A percentile compares a stretch with the other conserved stretches of the same genome.
Evolutionary conservation across 768 basidiomycete genomes (phyloP).

Genomic region (Steccherinum ochraceum): DNA sequence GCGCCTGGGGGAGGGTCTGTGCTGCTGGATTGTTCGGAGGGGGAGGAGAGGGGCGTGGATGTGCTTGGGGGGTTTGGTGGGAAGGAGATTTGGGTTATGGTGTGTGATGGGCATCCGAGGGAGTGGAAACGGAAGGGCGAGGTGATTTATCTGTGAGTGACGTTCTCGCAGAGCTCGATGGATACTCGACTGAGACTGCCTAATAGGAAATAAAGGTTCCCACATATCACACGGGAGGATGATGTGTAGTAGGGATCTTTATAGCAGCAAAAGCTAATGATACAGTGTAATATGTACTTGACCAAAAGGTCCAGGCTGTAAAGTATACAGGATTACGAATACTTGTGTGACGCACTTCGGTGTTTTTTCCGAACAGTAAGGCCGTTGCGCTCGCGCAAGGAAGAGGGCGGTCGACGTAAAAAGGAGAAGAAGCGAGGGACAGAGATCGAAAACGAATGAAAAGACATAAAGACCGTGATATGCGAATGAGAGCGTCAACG

Average conservation of each 20-base stretch:
- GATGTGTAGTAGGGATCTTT: background rate
- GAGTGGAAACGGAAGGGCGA: slow-evolving; percentile 20
- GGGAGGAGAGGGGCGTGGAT: slow-evolving; percentile 5
- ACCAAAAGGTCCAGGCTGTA: background rate
- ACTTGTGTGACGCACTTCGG: too few species aligned
- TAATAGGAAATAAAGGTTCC: too few species aligned
- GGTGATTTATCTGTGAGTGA: slow-evolving; percentile 4
- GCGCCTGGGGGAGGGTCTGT: slow-evolving; percentile 22
- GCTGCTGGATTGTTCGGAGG: slow-evolving; percentile 7
- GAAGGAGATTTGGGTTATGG: slow-evolving; percentile 22
- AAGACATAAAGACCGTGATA: background rate
- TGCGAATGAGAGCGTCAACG: background rate
- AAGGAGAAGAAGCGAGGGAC: background rate
- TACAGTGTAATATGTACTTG: background rate
- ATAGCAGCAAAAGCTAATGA: background rate
- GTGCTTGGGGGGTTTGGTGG: slow-evolving; percentile 19
- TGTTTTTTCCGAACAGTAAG: background rate
- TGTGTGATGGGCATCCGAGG: slow-evolving; percentile 22
- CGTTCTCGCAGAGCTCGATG: too few species aligned
- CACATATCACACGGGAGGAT: too few species aligned
- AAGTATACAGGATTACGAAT: background rate
- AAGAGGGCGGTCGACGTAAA: background rate
- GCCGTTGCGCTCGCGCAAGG: background rate
- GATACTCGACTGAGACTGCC: too few species aligned
- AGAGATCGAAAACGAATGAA: too few species aligned